Conservation (phyloP, 805 yeast genomes). For the Teunomyces tritomae region DNA sequence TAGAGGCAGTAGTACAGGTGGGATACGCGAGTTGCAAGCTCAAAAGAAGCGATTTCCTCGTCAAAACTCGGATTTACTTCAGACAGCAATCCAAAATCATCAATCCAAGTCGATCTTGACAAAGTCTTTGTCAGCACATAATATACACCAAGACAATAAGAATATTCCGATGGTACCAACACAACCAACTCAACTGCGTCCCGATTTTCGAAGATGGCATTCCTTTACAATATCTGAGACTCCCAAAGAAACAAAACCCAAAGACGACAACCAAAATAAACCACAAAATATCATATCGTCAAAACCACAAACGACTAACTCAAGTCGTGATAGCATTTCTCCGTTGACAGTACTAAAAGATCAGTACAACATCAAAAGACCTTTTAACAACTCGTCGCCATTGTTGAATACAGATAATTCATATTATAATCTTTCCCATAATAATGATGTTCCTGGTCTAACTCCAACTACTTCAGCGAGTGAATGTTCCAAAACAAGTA, state of each 20-base stretch:
- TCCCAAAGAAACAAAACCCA: neutral
- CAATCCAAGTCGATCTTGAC: slow-evolving; percentile 9
- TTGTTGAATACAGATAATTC: slow-evolving; percentile 20
- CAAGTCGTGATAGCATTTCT: slow-evolving; percentile 15
- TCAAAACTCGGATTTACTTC: slow-evolving; percentile 9
- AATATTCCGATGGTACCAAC: slow-evolving; percentile 10
- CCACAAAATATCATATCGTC: neutral
- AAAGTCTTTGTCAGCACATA: slow-evolving; percentile 10
- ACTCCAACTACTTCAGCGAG: neutral
- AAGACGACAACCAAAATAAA: neutral
- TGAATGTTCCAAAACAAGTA: neutral
- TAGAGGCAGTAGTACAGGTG: neutral
- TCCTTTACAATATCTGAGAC: slow-evolving; percentile 6
- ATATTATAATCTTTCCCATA: slow-evolving; percentile 7
- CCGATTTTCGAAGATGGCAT: slow-evolving; percentile 12
- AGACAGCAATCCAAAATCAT: slow-evolving; percentile 13
- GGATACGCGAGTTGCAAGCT: neutral
- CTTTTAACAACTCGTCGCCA: slow-evolving; percentile 6
- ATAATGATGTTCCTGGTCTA: neutral
- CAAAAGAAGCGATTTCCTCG: neutral
- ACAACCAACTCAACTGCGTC: slow-evolving; percentile 7
- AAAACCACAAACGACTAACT: neutral
- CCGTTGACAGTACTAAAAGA: slow-evolving; percentile 29
- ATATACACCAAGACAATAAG: slow-evolving; percentile 1
- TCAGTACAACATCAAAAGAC: slow-evolving; percentile 23